These are phyloP conservation scores for Quercus agrifolia DNA, from an alignment of 306 rosid genomes.

Conservation along the genomic window DNA sequence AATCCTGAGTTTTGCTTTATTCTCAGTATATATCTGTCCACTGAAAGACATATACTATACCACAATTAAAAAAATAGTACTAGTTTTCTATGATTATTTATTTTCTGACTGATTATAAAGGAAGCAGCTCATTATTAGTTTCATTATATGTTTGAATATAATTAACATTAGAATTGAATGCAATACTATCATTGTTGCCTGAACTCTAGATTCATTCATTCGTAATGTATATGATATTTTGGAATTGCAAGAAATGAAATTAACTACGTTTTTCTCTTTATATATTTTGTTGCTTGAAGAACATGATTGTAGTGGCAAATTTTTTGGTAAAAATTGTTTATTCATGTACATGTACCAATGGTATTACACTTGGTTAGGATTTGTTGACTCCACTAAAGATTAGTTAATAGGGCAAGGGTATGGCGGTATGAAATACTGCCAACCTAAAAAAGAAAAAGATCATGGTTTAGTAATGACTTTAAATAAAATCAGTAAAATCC, in stretches of 20 bases:
- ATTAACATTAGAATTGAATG: too few relatives aligned
- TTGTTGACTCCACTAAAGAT: background rate
- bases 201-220: too few relatives aligned
- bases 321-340: too few relatives aligned
- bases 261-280: background rate
- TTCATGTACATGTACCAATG: background rate
- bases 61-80: too few relatives aligned
- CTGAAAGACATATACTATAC: too few relatives aligned
- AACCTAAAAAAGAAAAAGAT: background rate
- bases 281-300: background rate
- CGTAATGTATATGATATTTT: background rate
- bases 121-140: background rate
- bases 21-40: too few relatives aligned
- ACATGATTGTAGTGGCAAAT: background rate
- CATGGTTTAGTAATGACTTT: background rate
- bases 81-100: too few relatives aligned
- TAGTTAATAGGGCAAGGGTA: background rate
- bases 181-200: too few relatives aligned
- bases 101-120: background rate
- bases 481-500: background rate
- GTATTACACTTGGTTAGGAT: background rate
- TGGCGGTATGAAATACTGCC: background rate
- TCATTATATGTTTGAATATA: too few relatives aligned
- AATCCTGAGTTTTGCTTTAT: too few relatives aligned
- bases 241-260: background rate